A percentile compares a stretch with the other conserved stretches of the same genome.
These are phyloP conservation scores for Cordyceps farinosa DNA, from an alignment of 2,329 filamentous ascomycete species.

Conservation along the genomic window DNA sequence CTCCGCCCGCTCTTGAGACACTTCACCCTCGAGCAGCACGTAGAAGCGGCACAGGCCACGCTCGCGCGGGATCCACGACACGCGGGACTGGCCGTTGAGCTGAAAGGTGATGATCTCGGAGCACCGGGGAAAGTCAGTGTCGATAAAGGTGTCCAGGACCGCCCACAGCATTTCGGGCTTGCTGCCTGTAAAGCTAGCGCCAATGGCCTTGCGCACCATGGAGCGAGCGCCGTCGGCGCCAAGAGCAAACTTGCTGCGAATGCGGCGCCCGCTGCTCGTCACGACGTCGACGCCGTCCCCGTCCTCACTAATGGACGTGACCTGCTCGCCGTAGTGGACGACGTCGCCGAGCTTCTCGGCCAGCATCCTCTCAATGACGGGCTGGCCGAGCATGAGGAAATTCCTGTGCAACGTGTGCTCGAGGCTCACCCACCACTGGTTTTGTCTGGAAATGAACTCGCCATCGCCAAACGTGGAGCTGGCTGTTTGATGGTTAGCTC, in stretches of 20 bases:
- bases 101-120: slow-evolving; percentile 48
- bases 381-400: slow-evolving; percentile 49
- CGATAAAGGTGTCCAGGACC: slow-evolving; percentile 45
- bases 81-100: slow-evolving; percentile 41
- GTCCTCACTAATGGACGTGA: slow-evolving; percentile 53
- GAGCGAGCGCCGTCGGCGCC: slow-evolving; percentile 53
- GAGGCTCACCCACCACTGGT: slow-evolving; percentile 45
- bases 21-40: slow-evolving; percentile 43
- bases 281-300: slow-evolving; percentile 41
- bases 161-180: slow-evolving; percentile 50
- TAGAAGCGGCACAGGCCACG: slow-evolving; percentile 46
- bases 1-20: slow-evolving; percentile 38
- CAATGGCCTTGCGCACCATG: slow-evolving; percentile 39
- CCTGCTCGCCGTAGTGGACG: slow-evolving; percentile 38
- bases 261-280: slow-evolving; percentile 30
- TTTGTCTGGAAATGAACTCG: slow-evolving; percentile 45
- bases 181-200: slow-evolving; percentile 41
- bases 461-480: slow-evolving; percentile 46
- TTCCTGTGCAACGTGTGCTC: slow-evolving; percentile 44
- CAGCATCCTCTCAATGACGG: slow-evolving; percentile 41
- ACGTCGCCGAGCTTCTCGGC: slow-evolving; percentile 30
- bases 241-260: slow-evolving; percentile 41
- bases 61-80: slow-evolving; percentile 48
- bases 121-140: slow-evolving; percentile 45
- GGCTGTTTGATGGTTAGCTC: slow-evolving; percentile 28